Percentiles rank a stretch among this genome's conserved stretches.
Conservation (phyloP, 2,329 filamentous ascomycete species). For the Remersonia thermophila region DNA sequence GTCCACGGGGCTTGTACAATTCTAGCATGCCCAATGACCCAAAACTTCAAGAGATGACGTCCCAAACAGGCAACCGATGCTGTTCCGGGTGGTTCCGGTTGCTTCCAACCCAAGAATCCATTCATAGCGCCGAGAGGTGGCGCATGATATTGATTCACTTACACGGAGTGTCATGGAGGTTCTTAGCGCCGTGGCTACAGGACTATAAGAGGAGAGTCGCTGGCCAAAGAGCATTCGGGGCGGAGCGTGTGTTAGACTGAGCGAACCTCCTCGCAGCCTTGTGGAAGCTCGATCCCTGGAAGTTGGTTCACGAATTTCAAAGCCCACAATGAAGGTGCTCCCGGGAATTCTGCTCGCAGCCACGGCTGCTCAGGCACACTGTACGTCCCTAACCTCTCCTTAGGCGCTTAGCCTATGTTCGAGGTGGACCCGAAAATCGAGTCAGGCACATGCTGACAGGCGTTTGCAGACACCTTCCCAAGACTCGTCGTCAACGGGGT, state of each 20-base stretch:
- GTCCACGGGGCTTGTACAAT: too few species aligned
- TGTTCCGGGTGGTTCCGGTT: background rate
- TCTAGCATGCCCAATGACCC: background rate
- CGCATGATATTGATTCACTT: too few species aligned
- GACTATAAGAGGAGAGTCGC: too few species aligned
- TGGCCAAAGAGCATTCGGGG: too few species aligned
- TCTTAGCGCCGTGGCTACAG: too few species aligned
- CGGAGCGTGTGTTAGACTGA: too few species aligned
- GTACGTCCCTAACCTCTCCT: constrained; percentile 9
- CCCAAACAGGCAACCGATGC: background rate
- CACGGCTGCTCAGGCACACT: constrained; percentile 16
- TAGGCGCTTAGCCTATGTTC: background rate
- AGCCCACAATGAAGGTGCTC: constrained; percentile 15
- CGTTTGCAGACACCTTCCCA: constrained; percentile 23
- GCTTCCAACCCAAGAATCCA: background rate
- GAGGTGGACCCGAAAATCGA: too few species aligned
- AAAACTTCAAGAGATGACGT: constrained; percentile 1
- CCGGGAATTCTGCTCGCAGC: constrained; percentile 14
- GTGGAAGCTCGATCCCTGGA: too few species aligned
- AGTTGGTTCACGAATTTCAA: background rate
- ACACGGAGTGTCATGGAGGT: too few species aligned
- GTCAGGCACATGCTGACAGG: too few species aligned
- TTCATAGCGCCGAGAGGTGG: too few species aligned
- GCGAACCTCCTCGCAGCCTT: too few species aligned
- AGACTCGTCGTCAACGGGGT: constrained; percentile 24